Base-by-base conservation (phyloP, 305 asterid genomes). In the Lippia alba region DNA sequence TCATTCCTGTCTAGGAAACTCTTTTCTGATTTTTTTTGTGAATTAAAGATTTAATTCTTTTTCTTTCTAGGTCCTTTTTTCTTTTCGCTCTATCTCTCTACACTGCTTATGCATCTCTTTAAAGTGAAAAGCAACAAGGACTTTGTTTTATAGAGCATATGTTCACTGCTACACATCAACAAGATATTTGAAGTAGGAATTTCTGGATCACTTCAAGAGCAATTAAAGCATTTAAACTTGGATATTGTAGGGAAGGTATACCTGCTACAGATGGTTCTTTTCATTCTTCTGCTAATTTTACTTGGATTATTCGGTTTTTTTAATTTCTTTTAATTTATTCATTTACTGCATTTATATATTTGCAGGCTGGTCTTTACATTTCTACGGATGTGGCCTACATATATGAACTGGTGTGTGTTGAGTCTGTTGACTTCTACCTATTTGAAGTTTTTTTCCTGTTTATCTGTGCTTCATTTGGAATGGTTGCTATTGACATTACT, bases 171-270 rank as follows among this genome's bases (percentile, higher is more conserved):
- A 85, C 97, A 94, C 79, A 81, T 94, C 85, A 86, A 83, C 87
- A 89, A 87, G 82, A 89, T 94, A 77, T 89, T 94, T 79, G 97
- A 91, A 87, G 97, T 94, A 44, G 99, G 97, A 72, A 79, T 88
- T 79, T 86, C 97, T 34, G 97, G 76, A 82, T 73, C 87, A 74
- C 86, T 91, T 75, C 91, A 71, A 53, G 97, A 88, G 69, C 89
- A 86, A 73, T 67, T 90, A 82, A 77, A 76, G 68, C 77, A 76
- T 69, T 87, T 86, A 79, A 80, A 84, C 77, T 76, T 94, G 91
- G 97, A 88, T 76, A 86, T 94, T 64, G 72, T 87, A 71, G 89
- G 85, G 78, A 81, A 85, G 99, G 99, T 94, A 74, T 40, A 53
- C 36, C 64, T 69, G 61, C 54, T 70, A 16, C 60, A 16, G 61